Evolutionary conservation across 2,329 filamentous ascomycete species (phyloP).

Genomic region (Paramyrothecium sp.): DNA sequence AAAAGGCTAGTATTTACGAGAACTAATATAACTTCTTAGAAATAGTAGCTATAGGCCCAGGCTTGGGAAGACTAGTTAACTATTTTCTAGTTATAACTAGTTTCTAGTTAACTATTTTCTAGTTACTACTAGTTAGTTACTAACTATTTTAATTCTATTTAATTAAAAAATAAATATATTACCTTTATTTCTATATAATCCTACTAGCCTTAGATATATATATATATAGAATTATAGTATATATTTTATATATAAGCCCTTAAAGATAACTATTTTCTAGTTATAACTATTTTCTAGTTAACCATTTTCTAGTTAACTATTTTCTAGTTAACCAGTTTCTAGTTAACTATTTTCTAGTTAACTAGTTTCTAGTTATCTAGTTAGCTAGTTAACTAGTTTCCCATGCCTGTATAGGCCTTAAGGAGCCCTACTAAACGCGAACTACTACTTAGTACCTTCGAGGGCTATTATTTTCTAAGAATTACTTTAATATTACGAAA

Average conservation of each 20-base stretch:
- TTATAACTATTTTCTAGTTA: background rate
- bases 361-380: too few relatives aligned
- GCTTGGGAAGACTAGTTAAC: too few relatives aligned
- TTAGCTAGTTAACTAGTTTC: too few relatives aligned
- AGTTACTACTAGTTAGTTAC: too few relatives aligned
- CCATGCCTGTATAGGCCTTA: background rate
- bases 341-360: too few relatives aligned
- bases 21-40: background rate
- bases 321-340: background rate
- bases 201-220: background rate
- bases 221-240: background rate
- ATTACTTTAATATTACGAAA: background rate
- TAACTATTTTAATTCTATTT: too few relatives aligned
- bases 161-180: background rate
- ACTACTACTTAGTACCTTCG: background rate
- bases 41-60: background rate
- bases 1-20: background rate
- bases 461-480: background rate
- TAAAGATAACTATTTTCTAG: too few relatives aligned
- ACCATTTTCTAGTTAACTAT: background rate
- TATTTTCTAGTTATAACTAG: too few relatives aligned
- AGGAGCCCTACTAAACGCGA: background rate
- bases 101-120: too few relatives aligned
- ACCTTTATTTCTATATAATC: background rate
- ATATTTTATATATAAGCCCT: too few relatives aligned